Conservation (phyloP, 768 basidiomycete genomes). For the Panus rudis region DNA sequence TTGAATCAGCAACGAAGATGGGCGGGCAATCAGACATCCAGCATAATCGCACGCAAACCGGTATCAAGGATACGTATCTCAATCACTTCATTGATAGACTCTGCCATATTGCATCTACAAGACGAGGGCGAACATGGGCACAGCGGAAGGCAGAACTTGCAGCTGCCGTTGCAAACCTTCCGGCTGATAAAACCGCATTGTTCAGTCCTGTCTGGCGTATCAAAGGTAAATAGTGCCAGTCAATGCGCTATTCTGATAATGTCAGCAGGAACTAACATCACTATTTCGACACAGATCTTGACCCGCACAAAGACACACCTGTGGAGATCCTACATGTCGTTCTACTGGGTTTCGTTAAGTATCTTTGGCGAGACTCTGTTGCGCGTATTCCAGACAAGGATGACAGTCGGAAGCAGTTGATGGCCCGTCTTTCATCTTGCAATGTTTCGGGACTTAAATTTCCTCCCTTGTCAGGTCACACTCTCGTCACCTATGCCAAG, state of each 20-base stretch:
- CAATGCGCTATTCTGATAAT: no score
- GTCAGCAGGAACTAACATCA: no score
- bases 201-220: slow-evolving; percentile 31
- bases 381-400: slow-evolving; percentile 18
- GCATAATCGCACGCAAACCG: slow-evolving; percentile 20
- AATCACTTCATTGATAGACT: slow-evolving; percentile 20
- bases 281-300: slow-evolving; percentile 24
- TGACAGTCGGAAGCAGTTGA: slow-evolving; percentile 20
- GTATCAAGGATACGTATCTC: slow-evolving; percentile 30
- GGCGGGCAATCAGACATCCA: not conserved
- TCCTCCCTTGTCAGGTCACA: slow-evolving; percentile 21
- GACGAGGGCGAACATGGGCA: no score
- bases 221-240: slow-evolving; percentile 3
- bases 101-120: no score
- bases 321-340: slow-evolving; percentile 39
- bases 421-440: slow-evolving; percentile 21
- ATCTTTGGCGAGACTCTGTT: slow-evolving; percentile 37
- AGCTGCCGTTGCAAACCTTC: slow-evolving; percentile 8
- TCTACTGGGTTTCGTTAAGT: slow-evolving; percentile 40
- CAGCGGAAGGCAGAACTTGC: slow-evolving; percentile 15
- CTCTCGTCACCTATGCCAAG: slow-evolving; percentile 31
- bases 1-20: not conserved
- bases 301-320: slow-evolving; percentile 37
- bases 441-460: slow-evolving; percentile 29
- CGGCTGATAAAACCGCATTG: slow-evolving; percentile 13